These are phyloP conservation scores for Solanum pinnatisectum DNA, from an alignment of 257 asterid species.

Conservation along the genomic window DNA sequence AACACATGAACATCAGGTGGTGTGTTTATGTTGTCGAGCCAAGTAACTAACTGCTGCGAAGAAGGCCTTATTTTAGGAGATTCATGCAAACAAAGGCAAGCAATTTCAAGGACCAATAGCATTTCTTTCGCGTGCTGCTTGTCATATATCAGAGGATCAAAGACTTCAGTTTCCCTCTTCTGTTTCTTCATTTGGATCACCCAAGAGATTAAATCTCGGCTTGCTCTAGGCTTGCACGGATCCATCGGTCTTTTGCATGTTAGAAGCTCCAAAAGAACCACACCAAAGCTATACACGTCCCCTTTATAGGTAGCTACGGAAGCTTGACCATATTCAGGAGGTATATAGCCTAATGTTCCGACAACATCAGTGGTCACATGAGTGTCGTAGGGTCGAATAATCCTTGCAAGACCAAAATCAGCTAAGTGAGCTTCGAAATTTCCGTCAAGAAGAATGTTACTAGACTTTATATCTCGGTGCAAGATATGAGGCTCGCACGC, in stretches of 20 bases:
- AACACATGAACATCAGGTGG: slow-evolving; percentile 3
- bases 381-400: slow-evolving; percentile 63
- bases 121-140: slow-evolving; percentile 35
- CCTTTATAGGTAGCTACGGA: slow-evolving; percentile 77
- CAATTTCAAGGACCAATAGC: slow-evolving; percentile 49
- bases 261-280: slow-evolving; percentile 85
- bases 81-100: slow-evolving; percentile 59
- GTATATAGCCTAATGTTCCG: slow-evolving; percentile 88
- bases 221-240: slow-evolving; percentile 56
- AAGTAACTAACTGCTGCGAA: slow-evolving; percentile 44
- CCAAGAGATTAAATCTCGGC: slow-evolving; percentile 61
- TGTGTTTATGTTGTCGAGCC: slow-evolving; percentile 50
- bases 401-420: slow-evolving; percentile 85
- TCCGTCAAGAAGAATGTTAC: slow-evolving; percentile 62
- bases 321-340: slow-evolving; percentile 82
- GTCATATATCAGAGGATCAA: slow-evolving; percentile 56
- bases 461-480: slow-evolving; percentile 76
- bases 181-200: slow-evolving; percentile 48
- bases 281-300: slow-evolving; percentile 82
- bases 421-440: slow-evolving; percentile 68
- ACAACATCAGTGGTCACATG: slow-evolving; percentile 82
- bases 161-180: slow-evolving; percentile 45
- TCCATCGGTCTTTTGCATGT: slow-evolving; percentile 85
- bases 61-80: slow-evolving; percentile 65
- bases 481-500: slow-evolving; percentile 68